Conservation (phyloP, 495 filamentous ascomycete species). For the Annulohypoxylon nitens region DNA sequence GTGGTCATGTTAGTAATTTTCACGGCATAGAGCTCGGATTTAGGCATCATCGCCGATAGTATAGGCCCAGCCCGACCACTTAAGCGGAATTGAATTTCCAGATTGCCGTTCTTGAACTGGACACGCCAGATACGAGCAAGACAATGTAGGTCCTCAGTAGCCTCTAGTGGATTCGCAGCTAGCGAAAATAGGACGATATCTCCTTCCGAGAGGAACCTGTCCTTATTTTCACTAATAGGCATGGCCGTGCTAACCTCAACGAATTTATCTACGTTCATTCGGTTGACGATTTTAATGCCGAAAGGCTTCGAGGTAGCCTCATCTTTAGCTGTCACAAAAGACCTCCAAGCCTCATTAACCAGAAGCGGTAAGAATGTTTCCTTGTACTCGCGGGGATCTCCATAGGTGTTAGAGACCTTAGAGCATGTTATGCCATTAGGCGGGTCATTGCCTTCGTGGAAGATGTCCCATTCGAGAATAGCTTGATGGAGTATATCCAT, state of each 20-base stretch:
- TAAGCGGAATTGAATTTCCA: conserved; percentile 88
- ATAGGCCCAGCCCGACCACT: conserved; percentile 58
- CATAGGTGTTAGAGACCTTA: conserved; percentile 80
- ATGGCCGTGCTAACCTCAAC: conserved; percentile 90
- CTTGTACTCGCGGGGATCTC: conserved; percentile 82
- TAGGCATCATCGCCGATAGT: conserved; percentile 61
- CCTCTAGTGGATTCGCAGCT: conserved; percentile 71
- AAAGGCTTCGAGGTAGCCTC: conserved; percentile 82
- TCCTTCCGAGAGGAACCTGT: conserved; percentile 80
- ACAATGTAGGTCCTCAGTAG: conserved; percentile 77
- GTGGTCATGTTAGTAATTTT: conserved; percentile 91
- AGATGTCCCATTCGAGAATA: conserved; percentile 94
- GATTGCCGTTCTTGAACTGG: conserved; percentile 78
- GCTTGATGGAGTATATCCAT: conserved; percentile 85
- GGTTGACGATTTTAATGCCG: conserved; percentile 85
- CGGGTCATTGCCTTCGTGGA: conserved; percentile 85
- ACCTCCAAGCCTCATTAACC: conserved; percentile 94
- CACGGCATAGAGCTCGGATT: conserved; percentile 74
- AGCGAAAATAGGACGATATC: conserved; percentile 90
- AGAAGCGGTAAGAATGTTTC: conserved; percentile 90
- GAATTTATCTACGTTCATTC: conserved; percentile 90
- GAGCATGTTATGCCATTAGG: conserved; percentile 79
- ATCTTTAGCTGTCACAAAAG: conserved; percentile 89
- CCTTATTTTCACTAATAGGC: conserved; percentile 74
- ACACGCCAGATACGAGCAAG: conserved; percentile 85